phyloP scores from a whole-genome alignment of 768 basidiomycete genomes.

The Leccinum pellstonianum region DNA sequence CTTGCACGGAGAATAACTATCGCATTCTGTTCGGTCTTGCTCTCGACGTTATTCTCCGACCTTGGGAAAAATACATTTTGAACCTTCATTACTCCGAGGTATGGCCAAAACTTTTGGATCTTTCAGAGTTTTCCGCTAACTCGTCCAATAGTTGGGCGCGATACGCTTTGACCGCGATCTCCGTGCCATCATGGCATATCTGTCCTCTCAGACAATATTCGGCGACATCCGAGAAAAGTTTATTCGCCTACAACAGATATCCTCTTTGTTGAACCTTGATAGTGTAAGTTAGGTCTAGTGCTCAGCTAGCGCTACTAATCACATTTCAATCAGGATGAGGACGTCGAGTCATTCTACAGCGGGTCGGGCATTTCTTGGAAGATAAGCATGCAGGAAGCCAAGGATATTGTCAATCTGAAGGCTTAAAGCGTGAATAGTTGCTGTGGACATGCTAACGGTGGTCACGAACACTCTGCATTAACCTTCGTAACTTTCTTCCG shows the following conservation, averaged over 20 bases:
- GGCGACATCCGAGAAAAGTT: constrained; percentile 94
- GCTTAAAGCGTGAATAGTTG: constrained; percentile 20
- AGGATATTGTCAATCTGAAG: constrained; percentile 62
- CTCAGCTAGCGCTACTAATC: constrained; percentile 6
- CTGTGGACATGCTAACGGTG: too few species aligned
- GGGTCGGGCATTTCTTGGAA: constrained; percentile 92
- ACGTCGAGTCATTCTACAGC: constrained; percentile 92
- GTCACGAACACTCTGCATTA: neutral
- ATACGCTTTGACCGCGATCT: constrained; percentile 94
- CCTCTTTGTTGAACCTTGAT: constrained; percentile 88
- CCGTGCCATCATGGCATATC: constrained; percentile 75
- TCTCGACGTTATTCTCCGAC: constrained; percentile 85
- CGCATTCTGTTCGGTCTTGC: constrained; percentile 81
- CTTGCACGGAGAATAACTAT: constrained; percentile 87
- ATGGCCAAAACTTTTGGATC: constrained; percentile 14
- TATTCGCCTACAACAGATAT: constrained; percentile 86
- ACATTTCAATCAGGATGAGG: constrained; percentile 67
- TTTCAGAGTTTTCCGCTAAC: constrained; percentile 1
- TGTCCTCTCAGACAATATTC: constrained; percentile 85
- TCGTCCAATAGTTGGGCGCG: constrained; percentile 72
- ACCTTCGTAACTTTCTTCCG: neutral
- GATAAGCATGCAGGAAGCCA: constrained; percentile 73
- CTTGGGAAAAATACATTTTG: constrained; percentile 90
- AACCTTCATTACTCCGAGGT: constrained; percentile 88
- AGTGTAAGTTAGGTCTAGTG: constrained; percentile 39